Conservation (phyloP, 306 rosid species). For the Hippophae gyantsensis region DNA sequence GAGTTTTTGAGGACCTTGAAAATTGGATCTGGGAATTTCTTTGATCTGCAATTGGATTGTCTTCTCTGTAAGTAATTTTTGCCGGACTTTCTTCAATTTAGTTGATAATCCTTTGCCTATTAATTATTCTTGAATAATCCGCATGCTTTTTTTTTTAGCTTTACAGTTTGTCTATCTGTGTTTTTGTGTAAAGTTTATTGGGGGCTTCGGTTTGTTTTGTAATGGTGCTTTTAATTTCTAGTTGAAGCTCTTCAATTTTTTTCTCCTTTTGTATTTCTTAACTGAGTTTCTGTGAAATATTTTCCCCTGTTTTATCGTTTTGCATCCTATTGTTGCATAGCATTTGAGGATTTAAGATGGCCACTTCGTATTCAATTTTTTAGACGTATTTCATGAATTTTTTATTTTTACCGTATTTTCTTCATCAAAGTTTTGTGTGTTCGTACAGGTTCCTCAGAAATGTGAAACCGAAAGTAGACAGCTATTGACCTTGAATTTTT, state of each 20-base stretch:
- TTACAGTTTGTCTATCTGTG: neutral
- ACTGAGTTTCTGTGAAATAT: neutral
- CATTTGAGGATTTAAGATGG: too few relatives aligned
- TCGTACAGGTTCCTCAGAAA: too few relatives aligned
- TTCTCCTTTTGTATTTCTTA: neutral
- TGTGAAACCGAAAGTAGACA: too few relatives aligned
- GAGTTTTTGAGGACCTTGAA: neutral
- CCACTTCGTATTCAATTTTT: too few relatives aligned
- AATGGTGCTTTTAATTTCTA: too few relatives aligned
- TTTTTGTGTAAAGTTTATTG: neutral
- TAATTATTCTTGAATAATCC: neutral
- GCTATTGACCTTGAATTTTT: too few relatives aligned
- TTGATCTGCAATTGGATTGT: neutral
- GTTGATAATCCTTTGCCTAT: conserved; percentile 8
- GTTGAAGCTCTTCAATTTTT: neutral
- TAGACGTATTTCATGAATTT: too few relatives aligned
- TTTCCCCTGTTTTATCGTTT: too few relatives aligned
- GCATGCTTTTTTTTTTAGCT: neutral
- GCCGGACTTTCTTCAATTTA: conserved; percentile 18
- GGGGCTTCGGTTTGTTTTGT: neutral
- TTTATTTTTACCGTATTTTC: too few relatives aligned
- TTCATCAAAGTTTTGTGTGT: too few relatives aligned
- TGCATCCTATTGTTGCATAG: too few relatives aligned
- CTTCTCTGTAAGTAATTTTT: too few relatives aligned
- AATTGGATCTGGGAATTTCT: neutral